Percentiles rank a stretch among this genome's conserved stretches.
Conservation (phyloP, 1,139 yeast genomes). For the Meyerozyma guilliermondii region DNA sequence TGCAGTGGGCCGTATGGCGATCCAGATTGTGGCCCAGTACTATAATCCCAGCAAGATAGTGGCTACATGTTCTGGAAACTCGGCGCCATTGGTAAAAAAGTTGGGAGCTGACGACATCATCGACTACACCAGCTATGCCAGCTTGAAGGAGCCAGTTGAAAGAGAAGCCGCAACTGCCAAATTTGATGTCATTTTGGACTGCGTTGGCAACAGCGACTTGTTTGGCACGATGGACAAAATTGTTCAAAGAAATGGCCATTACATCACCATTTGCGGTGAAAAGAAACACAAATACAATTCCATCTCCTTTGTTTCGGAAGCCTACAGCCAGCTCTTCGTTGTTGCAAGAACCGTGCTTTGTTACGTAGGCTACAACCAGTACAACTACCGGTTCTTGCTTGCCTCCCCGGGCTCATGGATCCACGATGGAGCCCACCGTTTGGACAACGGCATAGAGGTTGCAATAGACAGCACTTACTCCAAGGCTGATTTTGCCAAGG, state of each 20-base stretch:
- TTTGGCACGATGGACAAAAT: conserved; percentile 20
- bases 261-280: conserved; percentile 51
- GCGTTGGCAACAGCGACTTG: conserved; percentile 24
- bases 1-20: conserved; percentile 58
- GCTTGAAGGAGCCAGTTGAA: not conserved
- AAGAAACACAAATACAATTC: conserved; percentile 22
- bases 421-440: conserved; percentile 5
- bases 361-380: conserved; percentile 11
- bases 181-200: conserved; percentile 36
- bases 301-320: conserved; percentile 1
- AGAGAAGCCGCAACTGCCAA: conserved; percentile 2
- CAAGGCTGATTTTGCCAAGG: conserved; percentile 7
- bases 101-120: not conserved
- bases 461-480: conserved; percentile 9
- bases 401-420: conserved; percentile 4
- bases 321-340: not conserved
- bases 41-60: not conserved
- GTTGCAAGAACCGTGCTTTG: not conserved
- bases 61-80: not conserved
- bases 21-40: conserved; percentile 35
- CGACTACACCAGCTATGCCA: not conserved
- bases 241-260: conserved; percentile 32
- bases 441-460: conserved; percentile 6
- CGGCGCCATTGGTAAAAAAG: not conserved
- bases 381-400: conserved; percentile 7